Evolutionary conservation across 2,329 filamentous ascomycete species (phyloP).

Genomic region (Nothopassalora personata): DNA sequence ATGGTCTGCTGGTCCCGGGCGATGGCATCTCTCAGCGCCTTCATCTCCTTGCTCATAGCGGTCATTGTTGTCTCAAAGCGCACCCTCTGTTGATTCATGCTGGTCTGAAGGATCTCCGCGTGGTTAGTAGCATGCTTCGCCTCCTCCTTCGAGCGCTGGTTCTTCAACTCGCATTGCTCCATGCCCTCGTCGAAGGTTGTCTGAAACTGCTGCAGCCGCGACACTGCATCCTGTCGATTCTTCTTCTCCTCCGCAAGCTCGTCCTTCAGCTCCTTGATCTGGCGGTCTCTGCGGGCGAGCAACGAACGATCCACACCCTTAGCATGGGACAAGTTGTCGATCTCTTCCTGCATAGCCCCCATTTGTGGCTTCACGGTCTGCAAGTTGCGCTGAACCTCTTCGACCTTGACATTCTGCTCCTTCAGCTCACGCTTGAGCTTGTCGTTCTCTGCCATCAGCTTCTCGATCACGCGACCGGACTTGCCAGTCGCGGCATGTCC

Average conservation of each 20-base stretch:
- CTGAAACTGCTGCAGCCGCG: conserved; percentile 57
- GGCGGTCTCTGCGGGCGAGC: conserved; percentile 66
- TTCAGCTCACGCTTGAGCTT: conserved; percentile 62
- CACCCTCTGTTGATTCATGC: conserved; percentile 65
- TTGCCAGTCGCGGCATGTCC: conserved; percentile 64
- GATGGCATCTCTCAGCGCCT: conserved; percentile 51
- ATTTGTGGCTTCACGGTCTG: conserved; percentile 66
- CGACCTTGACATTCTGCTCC: conserved; percentile 46
- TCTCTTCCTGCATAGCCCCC: conserved; percentile 61
- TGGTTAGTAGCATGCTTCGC: conserved; percentile 53
- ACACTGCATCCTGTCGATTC: conserved; percentile 55
- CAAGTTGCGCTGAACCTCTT: conserved; percentile 65
- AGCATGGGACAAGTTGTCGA: conserved; percentile 64
- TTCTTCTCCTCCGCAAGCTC: conserved; percentile 61
- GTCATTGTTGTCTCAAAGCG: conserved; percentile 53
- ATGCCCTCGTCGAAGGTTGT: conserved; percentile 58
- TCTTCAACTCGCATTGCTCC: conserved; percentile 55
- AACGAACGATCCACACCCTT: conserved; percentile 66
- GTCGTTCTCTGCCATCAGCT: conserved; percentile 75
- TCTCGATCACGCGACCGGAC: conserved; percentile 73
- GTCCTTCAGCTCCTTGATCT: conserved; percentile 63
- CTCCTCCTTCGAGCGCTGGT: conserved; percentile 52
- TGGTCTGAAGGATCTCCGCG: conserved; percentile 63
- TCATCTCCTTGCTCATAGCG: conserved; percentile 44
- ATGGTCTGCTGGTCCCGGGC: conserved; percentile 43